Percentiles rank a stretch among this genome's conserved stretches.
Evolutionary conservation across 1,284 basidiomycete genomes (phyloP).

Genomic region (Sporisorium iseilematis-ciliati): DNA sequence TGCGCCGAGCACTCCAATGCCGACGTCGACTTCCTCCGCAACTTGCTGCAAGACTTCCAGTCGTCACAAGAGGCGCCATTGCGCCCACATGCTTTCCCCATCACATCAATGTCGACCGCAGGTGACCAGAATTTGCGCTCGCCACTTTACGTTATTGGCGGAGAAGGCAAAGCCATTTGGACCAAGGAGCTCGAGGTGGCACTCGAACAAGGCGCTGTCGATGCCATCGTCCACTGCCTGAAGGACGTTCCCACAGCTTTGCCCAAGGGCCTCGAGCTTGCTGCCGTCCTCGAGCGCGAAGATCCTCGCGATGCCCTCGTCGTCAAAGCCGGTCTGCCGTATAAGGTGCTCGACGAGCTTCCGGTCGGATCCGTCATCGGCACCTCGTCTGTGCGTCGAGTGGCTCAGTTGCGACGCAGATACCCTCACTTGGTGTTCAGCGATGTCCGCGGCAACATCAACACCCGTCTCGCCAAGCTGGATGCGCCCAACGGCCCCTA

Average conservation of each 20-base stretch:
- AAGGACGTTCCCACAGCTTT: constrained; percentile 94
- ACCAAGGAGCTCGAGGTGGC: constrained; percentile 93
- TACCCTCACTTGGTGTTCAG: constrained; percentile 85
- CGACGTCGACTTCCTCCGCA: constrained; percentile 35
- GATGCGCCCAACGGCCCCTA: constrained; percentile 87
- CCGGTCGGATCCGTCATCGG: constrained; percentile 91
- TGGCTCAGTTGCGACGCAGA: constrained; percentile 86
- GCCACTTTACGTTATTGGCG: constrained; percentile 73
- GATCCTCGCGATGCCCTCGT: constrained; percentile 91
- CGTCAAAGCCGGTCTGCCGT: constrained; percentile 81
- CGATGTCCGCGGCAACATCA: constrained; percentile 76
- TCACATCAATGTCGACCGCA: constrained; percentile 87
- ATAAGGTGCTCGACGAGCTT: constrained; percentile 81
- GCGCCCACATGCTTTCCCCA: constrained; percentile 61
- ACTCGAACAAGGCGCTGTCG: constrained; percentile 79
- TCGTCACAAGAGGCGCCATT: constrained; percentile 13
- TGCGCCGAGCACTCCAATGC: constrained; percentile 22
- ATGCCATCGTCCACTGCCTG: constrained; percentile 91
- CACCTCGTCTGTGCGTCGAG: constrained; percentile 90
- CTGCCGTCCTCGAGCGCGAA: constrained; percentile 86
- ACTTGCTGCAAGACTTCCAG: constrained; percentile 30
- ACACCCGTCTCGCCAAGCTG: constrained; percentile 88
- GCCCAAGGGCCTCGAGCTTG: constrained; percentile 86
- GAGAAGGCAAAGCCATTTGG: constrained; percentile 83
- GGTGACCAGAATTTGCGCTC: constrained; percentile 89